Evolutionary conservation across 192 early-diverging fungal genomes (phyloP), one percentile per base, ranked within the genome.

Genomic region (Coemansia pectinata): DNA sequence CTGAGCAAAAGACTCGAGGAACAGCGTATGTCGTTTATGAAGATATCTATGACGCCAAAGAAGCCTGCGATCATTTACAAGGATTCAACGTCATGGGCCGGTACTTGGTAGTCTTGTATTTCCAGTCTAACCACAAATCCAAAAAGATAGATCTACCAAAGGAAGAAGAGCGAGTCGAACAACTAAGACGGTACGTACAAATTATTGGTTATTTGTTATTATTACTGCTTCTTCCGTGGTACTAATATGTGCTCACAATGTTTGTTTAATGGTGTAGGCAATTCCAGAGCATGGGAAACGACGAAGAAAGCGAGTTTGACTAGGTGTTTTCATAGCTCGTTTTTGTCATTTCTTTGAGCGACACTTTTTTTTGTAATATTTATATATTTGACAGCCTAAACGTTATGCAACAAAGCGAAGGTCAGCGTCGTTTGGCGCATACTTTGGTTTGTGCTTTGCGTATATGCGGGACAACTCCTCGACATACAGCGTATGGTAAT

Each of bases 11-110:
- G 68, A 98, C 97, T 6, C 87, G 88, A 57, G 97, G 97, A 50
- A 96, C 96, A 15, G 97, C 96, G 14, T 99, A 93, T 83, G 97
- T 99, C 21, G 92, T 98, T 1, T 98, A 96, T 69, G 97, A 99
- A 70, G 97, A 99, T 68, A 97, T 99, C 7, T 95, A 93, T 72
- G 97, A 99, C 67, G 95, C 96, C 33, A 99, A 99, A 79, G 91
- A 91, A 17, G 97, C 97, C 0, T 97, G 95, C 74, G 95, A 98
- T 62, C 96, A 98, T 75, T 73, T 99, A 17, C 91, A 91, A 52
- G 97, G 97, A 45, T 99, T 96, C 80, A 99, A 99, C 73, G 91
- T 99, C 38, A 89, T 94, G 85, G 93, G 94, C 1, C 85, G 97
- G 69, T 99, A 99, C 70, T 71, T 99, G 74, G 94, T 99, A 48